phyloP scores from a whole-genome alignment of 805 yeast species.

The Teunomyces panamensis region DNA sequence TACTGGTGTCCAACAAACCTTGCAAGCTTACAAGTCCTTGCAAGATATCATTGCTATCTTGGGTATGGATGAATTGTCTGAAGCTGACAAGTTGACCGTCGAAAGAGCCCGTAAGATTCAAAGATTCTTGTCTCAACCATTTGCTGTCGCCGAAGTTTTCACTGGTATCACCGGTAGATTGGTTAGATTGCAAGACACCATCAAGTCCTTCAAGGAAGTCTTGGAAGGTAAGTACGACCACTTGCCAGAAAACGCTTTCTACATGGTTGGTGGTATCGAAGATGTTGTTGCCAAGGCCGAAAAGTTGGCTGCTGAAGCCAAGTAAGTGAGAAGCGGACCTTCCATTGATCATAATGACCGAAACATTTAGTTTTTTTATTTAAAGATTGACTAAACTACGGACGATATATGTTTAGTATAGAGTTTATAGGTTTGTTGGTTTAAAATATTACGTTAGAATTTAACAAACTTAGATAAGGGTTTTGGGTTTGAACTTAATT shows the following conservation, averaged over 20 bases:
- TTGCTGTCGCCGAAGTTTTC: slow-evolving; percentile 99
- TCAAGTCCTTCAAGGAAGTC: slow-evolving; percentile 93
- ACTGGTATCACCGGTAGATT: slow-evolving; percentile 99
- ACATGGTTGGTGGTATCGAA: slow-evolving; percentile 99
- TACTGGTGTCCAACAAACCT: slow-evolving; percentile 91
- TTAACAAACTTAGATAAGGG: not conserved
- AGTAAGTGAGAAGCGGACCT: slow-evolving; percentile 33
- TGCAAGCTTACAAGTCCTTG: slow-evolving; percentile 99
- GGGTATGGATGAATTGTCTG: slow-evolving; percentile 99
- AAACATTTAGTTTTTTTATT: slow-evolving; percentile 3
- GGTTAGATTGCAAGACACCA: slow-evolving; percentile 94
- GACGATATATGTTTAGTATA: not conserved
- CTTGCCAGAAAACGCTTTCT: slow-evolving; percentile 99
- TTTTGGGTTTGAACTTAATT: too few species aligned
- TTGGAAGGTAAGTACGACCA: slow-evolving; percentile 98
- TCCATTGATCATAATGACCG: slow-evolving; percentile 3
- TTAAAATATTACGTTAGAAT: slow-evolving; percentile 4
- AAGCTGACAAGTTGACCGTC: slow-evolving; percentile 96
- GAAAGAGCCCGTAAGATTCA: slow-evolving; percentile 99
- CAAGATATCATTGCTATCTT: slow-evolving; percentile 99
- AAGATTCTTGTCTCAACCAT: slow-evolving; percentile 99
- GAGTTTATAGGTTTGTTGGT: slow-evolving; percentile 1
- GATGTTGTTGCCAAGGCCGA: slow-evolving; percentile 99
- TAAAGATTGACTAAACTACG: not conserved
- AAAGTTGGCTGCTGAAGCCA: slow-evolving; percentile 93